A percentile compares a stretch with the other conserved stretches of the same genome.
Evolutionary conservation across 371 early-diverging fungal genomes (phyloP).

Genomic region (Mortierella sp.): DNA sequence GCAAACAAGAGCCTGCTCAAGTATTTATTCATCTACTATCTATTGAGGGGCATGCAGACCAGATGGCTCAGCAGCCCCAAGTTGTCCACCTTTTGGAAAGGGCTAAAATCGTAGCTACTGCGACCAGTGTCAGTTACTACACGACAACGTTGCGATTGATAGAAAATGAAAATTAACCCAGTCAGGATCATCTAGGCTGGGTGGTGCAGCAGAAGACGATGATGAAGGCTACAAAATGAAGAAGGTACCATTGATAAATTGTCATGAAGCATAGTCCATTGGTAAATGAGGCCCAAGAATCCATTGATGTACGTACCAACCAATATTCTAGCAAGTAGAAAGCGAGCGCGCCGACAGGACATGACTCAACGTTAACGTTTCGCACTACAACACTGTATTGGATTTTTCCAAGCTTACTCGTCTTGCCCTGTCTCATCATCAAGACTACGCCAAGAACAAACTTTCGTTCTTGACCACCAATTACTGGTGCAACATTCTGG

Average conservation of each 20-base stretch:
- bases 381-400: slow-evolving; percentile 15
- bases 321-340: slow-evolving; percentile 11
- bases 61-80: too few relatives aligned
- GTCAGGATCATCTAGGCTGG: slow-evolving; percentile 1
- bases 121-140: too few relatives aligned
- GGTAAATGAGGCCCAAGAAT: too few relatives aligned
- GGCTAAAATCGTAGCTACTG: too few relatives aligned
- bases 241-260: too few relatives aligned
- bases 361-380: slow-evolving; percentile 15
- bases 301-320: too few relatives aligned
- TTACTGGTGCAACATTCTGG: not conserved
- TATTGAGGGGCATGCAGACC: too few relatives aligned
- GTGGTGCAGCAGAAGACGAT: not conserved
- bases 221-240: not conserved
- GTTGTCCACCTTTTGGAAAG: too few relatives aligned
- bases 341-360: slow-evolving; percentile 13
- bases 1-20: too few relatives aligned
- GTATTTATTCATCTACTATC: too few relatives aligned
- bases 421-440: slow-evolving; percentile 23
- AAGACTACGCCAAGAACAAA: slow-evolving; percentile 20
- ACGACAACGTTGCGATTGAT: not conserved
- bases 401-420: not conserved
- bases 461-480: not conserved
- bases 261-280: too few relatives aligned
- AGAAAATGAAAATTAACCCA: slow-evolving; percentile 1